These are phyloP conservation scores for Vitis hybrid DNA, from an alignment of 177 flowering plant species.

Conservation along the genomic window DNA sequence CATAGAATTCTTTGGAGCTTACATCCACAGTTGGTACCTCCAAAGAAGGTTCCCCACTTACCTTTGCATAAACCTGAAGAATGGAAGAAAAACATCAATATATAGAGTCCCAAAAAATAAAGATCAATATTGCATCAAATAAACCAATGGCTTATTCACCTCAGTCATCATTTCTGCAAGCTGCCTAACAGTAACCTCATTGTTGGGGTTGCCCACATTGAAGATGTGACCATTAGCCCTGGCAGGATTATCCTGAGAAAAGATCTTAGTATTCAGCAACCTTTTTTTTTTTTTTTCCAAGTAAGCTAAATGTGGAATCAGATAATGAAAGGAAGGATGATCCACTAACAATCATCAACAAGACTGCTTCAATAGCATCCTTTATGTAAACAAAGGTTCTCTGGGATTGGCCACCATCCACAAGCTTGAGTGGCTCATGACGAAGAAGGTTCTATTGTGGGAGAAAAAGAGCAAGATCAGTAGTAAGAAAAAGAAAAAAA, in stretches of 20 bases:
- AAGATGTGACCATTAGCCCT: constrained; percentile 95
- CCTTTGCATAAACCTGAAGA: constrained; percentile 78
- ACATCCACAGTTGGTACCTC: constrained; percentile 81
- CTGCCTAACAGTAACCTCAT: constrained; percentile 97
- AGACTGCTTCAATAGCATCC: constrained; percentile 87
- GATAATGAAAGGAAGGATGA: not conserved
- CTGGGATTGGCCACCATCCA: constrained; percentile 85
- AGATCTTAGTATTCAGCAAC: not conserved
- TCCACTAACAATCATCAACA: constrained; percentile 68
- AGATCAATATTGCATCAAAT: not conserved
- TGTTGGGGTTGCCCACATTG: constrained; percentile 96
- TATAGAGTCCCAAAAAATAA: not conserved
- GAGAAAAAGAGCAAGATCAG: not conserved
- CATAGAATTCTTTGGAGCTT: constrained; percentile 94
- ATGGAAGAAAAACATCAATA: constrained; percentile 1
- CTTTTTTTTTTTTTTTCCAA: not conserved
- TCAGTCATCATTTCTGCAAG: constrained; percentile 98
- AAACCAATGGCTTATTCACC: constrained; percentile 34
- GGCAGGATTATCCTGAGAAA: constrained; percentile 82
- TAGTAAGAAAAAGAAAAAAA: not conserved
- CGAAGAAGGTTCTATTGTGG: constrained; percentile 69
- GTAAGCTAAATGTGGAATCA: not conserved
- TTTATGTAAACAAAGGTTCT: constrained; percentile 78
- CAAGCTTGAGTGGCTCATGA: constrained; percentile 77
- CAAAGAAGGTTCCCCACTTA: constrained; percentile 70